These are phyloP conservation scores for Metschnikowia cubensis DNA, from an alignment of 805 yeast species.

Conservation along the genomic window DNA sequence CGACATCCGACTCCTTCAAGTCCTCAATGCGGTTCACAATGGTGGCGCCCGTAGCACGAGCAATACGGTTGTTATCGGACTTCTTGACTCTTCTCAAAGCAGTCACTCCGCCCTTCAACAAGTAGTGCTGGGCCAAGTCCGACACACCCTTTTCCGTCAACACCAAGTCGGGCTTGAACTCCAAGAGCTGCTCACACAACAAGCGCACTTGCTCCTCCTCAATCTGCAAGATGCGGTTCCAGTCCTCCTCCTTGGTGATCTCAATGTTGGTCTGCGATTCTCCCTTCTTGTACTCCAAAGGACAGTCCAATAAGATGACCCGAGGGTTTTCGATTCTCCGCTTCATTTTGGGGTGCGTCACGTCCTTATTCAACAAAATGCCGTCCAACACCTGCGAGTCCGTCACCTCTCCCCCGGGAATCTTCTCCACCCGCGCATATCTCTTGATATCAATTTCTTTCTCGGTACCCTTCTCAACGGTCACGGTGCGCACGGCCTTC, in stretches of 20 bases:
- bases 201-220: constrained; percentile 95
- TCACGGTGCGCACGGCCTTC: constrained; percentile 81
- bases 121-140: constrained; percentile 94
- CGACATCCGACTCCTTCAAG: constrained; percentile 84
- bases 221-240: constrained; percentile 91
- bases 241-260: constrained; percentile 92
- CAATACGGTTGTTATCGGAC: constrained; percentile 92
- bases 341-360: constrained; percentile 98
- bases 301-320: constrained; percentile 87
- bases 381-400: constrained; percentile 89
- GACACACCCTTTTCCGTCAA: constrained; percentile 98
- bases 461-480: constrained; percentile 54
- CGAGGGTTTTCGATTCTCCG: constrained; percentile 86
- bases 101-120: constrained; percentile 88
- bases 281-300: constrained; percentile 97
- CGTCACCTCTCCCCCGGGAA: constrained; percentile 96
- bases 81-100: constrained; percentile 93
- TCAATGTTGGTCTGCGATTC: constrained; percentile 98
- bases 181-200: constrained; percentile 79
- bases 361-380: constrained; percentile 89
- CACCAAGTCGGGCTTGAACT: constrained; percentile 87
- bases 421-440: constrained; percentile 89
- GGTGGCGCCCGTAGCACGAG: constrained; percentile 97
- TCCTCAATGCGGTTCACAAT: constrained; percentile 95
- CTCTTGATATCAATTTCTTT: constrained; percentile 91